phyloP scores from a whole-genome alignment of 2,329 filamentous ascomycete species.

The Hypomyces perniciosus region DNA sequence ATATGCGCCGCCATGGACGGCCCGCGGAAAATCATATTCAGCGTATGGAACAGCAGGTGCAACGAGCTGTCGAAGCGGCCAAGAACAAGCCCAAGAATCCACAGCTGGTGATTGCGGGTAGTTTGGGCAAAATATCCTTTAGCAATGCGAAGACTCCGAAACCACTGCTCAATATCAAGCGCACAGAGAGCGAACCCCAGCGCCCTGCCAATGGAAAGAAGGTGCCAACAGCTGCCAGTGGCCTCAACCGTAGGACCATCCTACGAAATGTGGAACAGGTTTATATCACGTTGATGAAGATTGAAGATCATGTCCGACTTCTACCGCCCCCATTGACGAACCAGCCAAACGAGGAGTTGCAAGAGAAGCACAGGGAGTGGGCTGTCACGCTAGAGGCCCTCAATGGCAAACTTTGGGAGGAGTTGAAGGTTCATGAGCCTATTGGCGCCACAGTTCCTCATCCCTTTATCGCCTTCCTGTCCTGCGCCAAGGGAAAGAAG shows the following conservation, averaged over 20 bases:
- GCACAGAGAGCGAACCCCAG: conserved; percentile 61
- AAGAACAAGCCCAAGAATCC: conserved; percentile 98
- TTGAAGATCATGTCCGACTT: conserved; percentile 86
- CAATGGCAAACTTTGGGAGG: conserved; percentile 75
- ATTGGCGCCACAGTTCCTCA: conserved; percentile 73
- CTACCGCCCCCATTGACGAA: conserved; percentile 61
- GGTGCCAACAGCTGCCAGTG: conserved; percentile 30
- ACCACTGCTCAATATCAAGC: conserved; percentile 91
- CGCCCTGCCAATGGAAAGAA: conserved; percentile 46
- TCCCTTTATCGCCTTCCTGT: conserved; percentile 93
- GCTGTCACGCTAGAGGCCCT: conserved; percentile 51
- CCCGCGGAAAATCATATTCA: conserved; percentile 96
- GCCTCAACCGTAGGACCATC: conserved; percentile 73
- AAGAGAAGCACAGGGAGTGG: conserved; percentile 76
- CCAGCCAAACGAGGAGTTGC: conserved; percentile 54
- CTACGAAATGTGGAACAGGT: conserved; percentile 83
- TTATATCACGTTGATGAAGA: conserved; percentile 81
- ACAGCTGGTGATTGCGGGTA: conserved; percentile 92
- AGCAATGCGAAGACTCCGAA: conserved; percentile 98
- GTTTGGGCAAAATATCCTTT: conserved; percentile 95
- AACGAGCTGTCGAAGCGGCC: conserved; percentile 91
- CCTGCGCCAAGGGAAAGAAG: conserved; percentile 93
- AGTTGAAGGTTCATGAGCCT: conserved; percentile 88
- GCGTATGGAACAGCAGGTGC: conserved; percentile 98
- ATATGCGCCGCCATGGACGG: conserved; percentile 66